Evolutionary conservation across 805 yeast genomes (phyloP).

Genomic region (Yarrowia phangngaensis): DNA sequence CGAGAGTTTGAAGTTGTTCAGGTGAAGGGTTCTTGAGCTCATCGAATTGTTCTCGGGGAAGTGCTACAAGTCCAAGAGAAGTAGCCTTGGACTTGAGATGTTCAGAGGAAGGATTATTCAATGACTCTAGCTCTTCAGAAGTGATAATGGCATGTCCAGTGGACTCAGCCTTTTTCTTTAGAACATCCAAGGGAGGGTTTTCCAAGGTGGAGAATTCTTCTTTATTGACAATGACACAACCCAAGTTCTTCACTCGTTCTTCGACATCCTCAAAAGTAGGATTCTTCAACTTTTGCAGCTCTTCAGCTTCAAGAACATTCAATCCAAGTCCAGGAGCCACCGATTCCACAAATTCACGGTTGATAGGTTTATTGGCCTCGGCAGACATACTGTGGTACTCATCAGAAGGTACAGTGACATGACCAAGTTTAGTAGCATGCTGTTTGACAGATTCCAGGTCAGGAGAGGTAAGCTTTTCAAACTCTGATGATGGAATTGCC

Average conservation of each 20-base stretch:
- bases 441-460: constrained; percentile 6
- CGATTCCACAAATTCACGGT: constrained; percentile 30
- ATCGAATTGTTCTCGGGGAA: constrained; percentile 32
- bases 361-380: constrained; percentile 34
- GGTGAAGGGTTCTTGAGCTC: constrained; percentile 26
- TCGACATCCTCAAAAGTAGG: constrained; percentile 32
- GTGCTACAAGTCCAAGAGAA: constrained; percentile 33
- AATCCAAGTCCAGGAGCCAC: constrained; percentile 35
- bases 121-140: not conserved
- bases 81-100: constrained; percentile 23
- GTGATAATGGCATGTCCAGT: not conserved
- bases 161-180: not conserved
- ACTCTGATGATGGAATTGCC: not conserved
- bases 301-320: constrained; percentile 28
- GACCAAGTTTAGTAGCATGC: constrained; percentile 27
- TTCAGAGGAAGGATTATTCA: constrained; percentile 12
- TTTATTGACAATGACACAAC: constrained; percentile 32
- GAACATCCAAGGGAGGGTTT: constrained; percentile 3
- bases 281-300: constrained; percentile 26
- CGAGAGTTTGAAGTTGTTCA: not conserved
- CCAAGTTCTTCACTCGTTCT: constrained; percentile 35
- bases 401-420: constrained; percentile 33
- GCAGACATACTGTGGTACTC: constrained; percentile 32
- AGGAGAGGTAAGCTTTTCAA: constrained; percentile 5
- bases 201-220: constrained; percentile 28